Evolutionary conservation across 169 alveolate genomes (phyloP).

Genomic region (Plasmodium relictum): DNA sequence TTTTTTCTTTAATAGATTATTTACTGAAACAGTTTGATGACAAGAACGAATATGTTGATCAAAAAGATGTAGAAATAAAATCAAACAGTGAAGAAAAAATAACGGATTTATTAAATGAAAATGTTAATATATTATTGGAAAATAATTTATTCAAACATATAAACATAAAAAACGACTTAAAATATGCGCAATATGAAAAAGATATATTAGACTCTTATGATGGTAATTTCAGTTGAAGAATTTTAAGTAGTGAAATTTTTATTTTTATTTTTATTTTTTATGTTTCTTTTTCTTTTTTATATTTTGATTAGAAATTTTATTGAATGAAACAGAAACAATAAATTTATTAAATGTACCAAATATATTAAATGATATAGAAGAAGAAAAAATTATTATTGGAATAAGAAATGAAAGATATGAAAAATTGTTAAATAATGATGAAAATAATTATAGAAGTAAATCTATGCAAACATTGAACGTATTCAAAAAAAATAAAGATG

Average conservation of each 20-base stretch:
- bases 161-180: background rate
- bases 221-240: conserved; percentile 18
- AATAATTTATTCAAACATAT: background rate
- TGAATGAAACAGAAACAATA: conserved; percentile 67
- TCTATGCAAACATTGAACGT: conserved; percentile 73
- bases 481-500: conserved; percentile 66
- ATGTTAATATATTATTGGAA: background rate
- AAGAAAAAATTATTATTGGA: conserved; percentile 26
- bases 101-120: conserved; percentile 16
- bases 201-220: conserved; percentile 33
- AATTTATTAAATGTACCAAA: conserved; percentile 59
- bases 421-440: conserved; percentile 68
- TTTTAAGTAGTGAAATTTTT: background rate
- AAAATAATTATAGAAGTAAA: conserved; percentile 57
- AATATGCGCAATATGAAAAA: conserved; percentile 46
- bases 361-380: conserved; percentile 48
- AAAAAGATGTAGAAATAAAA: conserved; percentile 18
- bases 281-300: background rate
- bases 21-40: conserved; percentile 71
- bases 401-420: conserved; percentile 40
- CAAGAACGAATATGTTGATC: conserved; percentile 38
- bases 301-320: conserved; percentile 24
- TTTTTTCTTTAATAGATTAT: conserved; percentile 33
- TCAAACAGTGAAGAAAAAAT: conserved; percentile 21
- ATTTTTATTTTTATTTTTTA: conserved; percentile 10